Conservation (phyloP, 768 basidiomycete species). For the Leucosporidium creatinivorum region DNA sequence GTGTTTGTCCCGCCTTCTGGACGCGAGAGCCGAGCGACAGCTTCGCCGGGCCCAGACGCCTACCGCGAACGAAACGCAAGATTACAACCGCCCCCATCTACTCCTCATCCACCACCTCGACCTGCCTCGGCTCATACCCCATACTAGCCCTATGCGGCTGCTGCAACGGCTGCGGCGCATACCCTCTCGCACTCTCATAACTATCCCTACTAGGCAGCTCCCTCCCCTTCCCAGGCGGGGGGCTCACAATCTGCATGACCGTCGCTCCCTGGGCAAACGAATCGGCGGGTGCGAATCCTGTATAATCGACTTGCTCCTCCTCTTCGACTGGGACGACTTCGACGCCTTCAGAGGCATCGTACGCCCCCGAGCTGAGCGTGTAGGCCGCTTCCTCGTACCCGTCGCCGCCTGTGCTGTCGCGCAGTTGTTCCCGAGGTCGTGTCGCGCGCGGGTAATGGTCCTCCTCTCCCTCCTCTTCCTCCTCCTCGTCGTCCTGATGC, state of each 20-base stretch:
- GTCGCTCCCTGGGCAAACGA: neutral
- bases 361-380: neutral
- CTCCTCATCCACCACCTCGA: no score
- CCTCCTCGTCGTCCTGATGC: neutral
- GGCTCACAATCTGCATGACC: neutral
- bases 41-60: no score
- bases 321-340: constrained; percentile 5
- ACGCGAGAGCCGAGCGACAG: no score
- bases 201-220: no score
- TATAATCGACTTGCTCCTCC: neutral
- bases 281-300: neutral
- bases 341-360: constrained; percentile 12
- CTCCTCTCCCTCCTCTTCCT: neutral
- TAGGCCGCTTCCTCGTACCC: constrained; percentile 6
- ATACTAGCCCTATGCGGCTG: neutral
- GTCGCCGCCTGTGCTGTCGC: neutral
- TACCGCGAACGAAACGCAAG: no score
- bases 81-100: no score
- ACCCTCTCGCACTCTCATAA: neutral
- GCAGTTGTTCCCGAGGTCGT: neutral
- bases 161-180: neutral
- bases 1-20: no score
- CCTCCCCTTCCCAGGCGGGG: no score
- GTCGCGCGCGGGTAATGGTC: neutral
- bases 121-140: neutral